A percentile compares a stretch with the other conserved stretches of the same genome.
Evolutionary conservation across 495 filamentous ascomycete genomes (phyloP).

Genomic region (Hypoxylon fuscum): DNA sequence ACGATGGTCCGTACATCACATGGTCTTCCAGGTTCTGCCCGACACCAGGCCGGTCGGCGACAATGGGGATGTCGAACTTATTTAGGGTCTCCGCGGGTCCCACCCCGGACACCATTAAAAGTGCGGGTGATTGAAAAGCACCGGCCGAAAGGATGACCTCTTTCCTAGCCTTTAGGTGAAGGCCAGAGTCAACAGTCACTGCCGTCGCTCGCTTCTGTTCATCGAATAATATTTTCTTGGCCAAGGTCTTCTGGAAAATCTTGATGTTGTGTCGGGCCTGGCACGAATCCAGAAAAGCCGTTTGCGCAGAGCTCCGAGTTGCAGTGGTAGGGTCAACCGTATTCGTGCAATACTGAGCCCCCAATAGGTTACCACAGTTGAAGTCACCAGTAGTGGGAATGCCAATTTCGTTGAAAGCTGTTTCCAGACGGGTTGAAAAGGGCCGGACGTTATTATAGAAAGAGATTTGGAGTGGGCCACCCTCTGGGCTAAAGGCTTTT

Average conservation of each 20-base stretch:
- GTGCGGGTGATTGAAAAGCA: constrained; percentile 55
- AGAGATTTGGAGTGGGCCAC: constrained; percentile 8
- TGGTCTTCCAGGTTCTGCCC: constrained; percentile 64
- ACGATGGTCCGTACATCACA: constrained; percentile 47
- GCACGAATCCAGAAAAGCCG: background rate
- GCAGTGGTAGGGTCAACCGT: constrained; percentile 5
- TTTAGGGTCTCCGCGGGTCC: constrained; percentile 39
- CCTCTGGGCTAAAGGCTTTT: background rate
- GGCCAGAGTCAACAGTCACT: background rate
- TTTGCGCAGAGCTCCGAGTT: constrained; percentile 5
- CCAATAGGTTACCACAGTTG: constrained; percentile 1
- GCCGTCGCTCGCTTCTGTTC: background rate
- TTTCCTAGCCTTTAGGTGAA: constrained; percentile 44
- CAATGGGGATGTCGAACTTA: constrained; percentile 48
- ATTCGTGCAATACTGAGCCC: background rate
- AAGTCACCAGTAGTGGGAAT: constrained; percentile 4
- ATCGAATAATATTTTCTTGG: constrained; percentile 9
- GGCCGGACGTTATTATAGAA: constrained; percentile 8
- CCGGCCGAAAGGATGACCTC: constrained; percentile 60
- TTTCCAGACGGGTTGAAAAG: constrained; percentile 2
- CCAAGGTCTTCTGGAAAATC: constrained; percentile 1
- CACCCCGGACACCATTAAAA: constrained; percentile 58
- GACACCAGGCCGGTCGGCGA: constrained; percentile 58
- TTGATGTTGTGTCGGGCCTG: constrained; percentile 11
- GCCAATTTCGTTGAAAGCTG: constrained; percentile 6